Conservation (phyloP, 305 asterid genomes). For the Solanum chacoense region DNA sequence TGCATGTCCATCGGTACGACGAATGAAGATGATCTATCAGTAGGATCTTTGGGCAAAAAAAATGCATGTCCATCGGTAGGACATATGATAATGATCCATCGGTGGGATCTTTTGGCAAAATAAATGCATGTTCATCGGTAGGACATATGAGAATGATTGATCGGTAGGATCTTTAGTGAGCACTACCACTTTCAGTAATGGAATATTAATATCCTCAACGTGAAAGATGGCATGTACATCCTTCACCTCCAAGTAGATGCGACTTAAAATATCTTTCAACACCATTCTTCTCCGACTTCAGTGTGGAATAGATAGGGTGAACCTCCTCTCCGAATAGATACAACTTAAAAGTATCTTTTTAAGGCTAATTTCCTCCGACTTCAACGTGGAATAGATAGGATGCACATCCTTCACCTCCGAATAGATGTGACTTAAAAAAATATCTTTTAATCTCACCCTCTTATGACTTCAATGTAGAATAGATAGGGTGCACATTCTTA, state of each 20-base stretch:
- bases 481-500: not conserved
- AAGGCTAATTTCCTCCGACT: not conserved
- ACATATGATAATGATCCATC: not conserved
- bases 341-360: not conserved
- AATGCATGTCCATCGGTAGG: not conserved
- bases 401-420: not conserved
- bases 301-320: not conserved
- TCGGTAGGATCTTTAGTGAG: no score
- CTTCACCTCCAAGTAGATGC: not conserved
- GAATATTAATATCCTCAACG: not conserved
- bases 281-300: not conserved
- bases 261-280: not conserved
- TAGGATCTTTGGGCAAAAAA: not conserved
- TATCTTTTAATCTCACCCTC: not conserved
- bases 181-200: not conserved
- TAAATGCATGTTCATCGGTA: no score
- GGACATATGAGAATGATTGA: not conserved
- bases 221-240: not conserved
- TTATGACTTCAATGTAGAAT: not conserved
- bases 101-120: no score
- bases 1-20: not conserved
- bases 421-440: not conserved
- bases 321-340: not conserved
- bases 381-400: not conserved
- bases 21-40: not conserved